Evolutionary conservation across 768 basidiomycete genomes (phyloP), one percentile per base, ranked within the genome.

Genomic region (Tephrocybe sp.): DNA sequence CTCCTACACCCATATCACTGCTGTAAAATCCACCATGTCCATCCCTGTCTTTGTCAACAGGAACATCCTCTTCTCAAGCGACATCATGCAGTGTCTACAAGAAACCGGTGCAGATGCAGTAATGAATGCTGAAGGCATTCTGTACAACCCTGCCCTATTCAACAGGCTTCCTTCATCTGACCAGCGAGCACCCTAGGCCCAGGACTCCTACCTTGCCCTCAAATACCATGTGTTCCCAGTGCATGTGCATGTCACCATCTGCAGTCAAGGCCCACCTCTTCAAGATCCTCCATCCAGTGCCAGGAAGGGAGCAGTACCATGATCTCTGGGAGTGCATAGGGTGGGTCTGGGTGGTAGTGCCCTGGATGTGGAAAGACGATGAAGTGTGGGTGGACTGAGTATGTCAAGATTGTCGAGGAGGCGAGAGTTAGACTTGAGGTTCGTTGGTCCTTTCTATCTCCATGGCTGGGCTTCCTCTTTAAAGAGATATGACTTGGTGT

Each of bases 191-290:
- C 62, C 72, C 1, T 82, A 91, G 55, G 81, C 81, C 0, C 78
- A 72, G 0, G 80, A 82, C 42, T 78, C 80, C 3, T 68, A 81
- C 49, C 75, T 98, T 8, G 94, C 96, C 0, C 69, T 87, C 4
- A 89, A 96, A 59, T 99, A 98, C 65, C 77, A 92, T 94, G 5
- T 68, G 72, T 25, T 65, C 71, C 0, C 79, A 64, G 94, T 92
- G 9, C 73, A 75, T 5, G 94, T 93, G 13, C 60, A 77, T 2
- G 62, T 77, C 13, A 86, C 47, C 47, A 3, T 49, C 88, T 55
- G 91, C 89, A 0, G 79, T 98, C 58, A 96, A 96, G 61, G 87
- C 91, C 0, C 96, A 99, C 61, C 64, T 99, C 24, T 99, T 97
- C 80, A 92, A 97, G 67, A 67, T 98, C 25, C 79, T 97, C 69